Percentiles rank a stretch among this genome's conserved stretches.
These are phyloP conservation scores for Solanum stenotomum DNA, from an alignment of 257 asterid species.

Conservation along the genomic window DNA sequence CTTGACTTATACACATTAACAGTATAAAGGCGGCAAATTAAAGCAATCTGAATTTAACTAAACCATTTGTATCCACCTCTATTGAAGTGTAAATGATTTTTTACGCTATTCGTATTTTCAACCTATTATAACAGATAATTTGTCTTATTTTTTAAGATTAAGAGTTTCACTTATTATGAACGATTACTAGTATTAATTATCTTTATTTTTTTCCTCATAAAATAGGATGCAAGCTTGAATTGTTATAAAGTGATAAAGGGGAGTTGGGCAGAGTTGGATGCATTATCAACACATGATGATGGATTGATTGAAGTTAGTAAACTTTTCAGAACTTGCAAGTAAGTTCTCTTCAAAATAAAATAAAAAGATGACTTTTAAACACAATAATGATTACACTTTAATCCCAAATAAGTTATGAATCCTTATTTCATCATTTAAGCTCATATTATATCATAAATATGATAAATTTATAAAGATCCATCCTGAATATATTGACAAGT, in stretches of 20 bases:
- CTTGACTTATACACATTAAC: background rate
- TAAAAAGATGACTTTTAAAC: background rate
- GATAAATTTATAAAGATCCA: background rate
- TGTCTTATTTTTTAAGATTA: background rate
- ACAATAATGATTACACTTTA: background rate
- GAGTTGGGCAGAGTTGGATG: conserved; percentile 60
- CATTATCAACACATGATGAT: conserved; percentile 18
- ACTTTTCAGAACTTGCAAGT: conserved; percentile 67
- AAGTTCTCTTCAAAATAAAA: conserved; percentile 10
- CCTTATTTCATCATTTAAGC: background rate
- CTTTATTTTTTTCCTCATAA: background rate
- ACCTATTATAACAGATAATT: background rate
- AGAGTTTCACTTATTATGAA: background rate
- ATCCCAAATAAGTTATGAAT: background rate
- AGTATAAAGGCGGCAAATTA: background rate
- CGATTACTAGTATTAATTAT: background rate
- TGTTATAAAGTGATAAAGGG: conserved; percentile 63
- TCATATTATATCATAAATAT: background rate
- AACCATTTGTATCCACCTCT: background rate
- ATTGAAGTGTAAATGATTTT: background rate
- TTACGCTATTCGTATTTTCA: background rate
- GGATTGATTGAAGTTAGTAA: conserved; percentile 40
- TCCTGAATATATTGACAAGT: background rate
- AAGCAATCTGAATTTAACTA: background rate
- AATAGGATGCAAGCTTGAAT: conserved; percentile 54